These are phyloP conservation scores for Fusarium sp. DNA, from an alignment of 2,329 filamentous ascomycete genomes.

Conservation along the genomic window DNA sequence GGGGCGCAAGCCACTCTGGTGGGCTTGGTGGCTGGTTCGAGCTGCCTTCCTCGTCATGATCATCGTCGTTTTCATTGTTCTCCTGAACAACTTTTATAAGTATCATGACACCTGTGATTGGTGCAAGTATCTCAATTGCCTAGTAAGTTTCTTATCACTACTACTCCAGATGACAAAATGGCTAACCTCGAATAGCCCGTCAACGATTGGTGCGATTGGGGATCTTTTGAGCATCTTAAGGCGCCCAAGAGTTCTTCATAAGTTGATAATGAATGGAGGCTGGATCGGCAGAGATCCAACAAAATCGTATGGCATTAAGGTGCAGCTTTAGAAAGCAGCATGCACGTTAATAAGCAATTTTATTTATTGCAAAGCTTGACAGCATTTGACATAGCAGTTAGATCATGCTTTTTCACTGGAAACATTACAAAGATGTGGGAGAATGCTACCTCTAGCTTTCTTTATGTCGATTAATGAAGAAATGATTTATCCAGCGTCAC, in stretches of 20 bases:
- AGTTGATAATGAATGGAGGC: neutral
- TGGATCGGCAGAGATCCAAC: neutral
- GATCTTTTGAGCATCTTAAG: slow-evolving; percentile 45
- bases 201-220: slow-evolving; percentile 72
- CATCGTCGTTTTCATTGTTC: slow-evolving; percentile 83
- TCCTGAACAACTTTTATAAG: slow-evolving; percentile 92
- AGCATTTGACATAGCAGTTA: slow-evolving; percentile 36
- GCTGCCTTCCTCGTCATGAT: slow-evolving; percentile 81
- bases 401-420: slow-evolving; percentile 12
- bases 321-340: slow-evolving; percentile 14
- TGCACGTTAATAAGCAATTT: slow-evolving; percentile 19
- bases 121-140: slow-evolving; percentile 95
- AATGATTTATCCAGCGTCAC: slow-evolving; percentile 11
- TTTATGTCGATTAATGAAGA: slow-evolving; percentile 30
- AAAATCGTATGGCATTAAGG: neutral
- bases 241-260: neutral
- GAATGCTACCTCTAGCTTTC: neutral
- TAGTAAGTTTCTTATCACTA: slow-evolving; percentile 70
- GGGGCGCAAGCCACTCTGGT: slow-evolving; percentile 92
- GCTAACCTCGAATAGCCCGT: slow-evolving; percentile 60
- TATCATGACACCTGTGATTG: slow-evolving; percentile 77
- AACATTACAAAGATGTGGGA: neutral
- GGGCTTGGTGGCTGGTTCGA: slow-evolving; percentile 94
- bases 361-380: slow-evolving; percentile 47
- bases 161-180: neutral